phyloP scores from a whole-genome alignment of 129 eudicot species.

The Arctium minus region DNA sequence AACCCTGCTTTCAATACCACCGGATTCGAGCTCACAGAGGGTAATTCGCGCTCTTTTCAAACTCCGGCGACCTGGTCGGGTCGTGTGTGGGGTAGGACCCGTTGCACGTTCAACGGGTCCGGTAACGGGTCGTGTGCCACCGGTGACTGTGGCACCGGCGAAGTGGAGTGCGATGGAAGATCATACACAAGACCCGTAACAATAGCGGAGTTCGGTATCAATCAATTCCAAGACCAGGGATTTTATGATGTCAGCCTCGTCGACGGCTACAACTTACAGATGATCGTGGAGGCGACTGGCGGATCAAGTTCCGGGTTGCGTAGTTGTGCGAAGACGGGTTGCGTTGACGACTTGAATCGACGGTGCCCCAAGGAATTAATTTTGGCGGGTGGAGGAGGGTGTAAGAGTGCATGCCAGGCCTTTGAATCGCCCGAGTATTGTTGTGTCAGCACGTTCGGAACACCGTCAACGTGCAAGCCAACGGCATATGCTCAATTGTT shows the following conservation, averaged over 20 bases:
- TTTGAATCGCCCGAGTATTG: slow-evolving; percentile 38
- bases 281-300: slow-evolving; percentile 34
- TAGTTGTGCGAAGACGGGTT: slow-evolving; percentile 30
- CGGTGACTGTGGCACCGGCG: slow-evolving; percentile 18
- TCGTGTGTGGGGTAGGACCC: slow-evolving; percentile 19
- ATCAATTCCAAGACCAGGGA: background rate
- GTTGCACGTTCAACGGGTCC: slow-evolving; percentile 13
- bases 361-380: slow-evolving; percentile 25
- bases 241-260: slow-evolving; percentile 33
- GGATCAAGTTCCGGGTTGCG: slow-evolving; percentile 18
- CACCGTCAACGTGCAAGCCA: slow-evolving; percentile 19
- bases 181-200: background rate
- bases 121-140: slow-evolving; percentile 8
- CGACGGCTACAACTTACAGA: slow-evolving; percentile 36
- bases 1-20: background rate
- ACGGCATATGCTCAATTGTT: slow-evolving; percentile 29
- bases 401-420: slow-evolving; percentile 32
- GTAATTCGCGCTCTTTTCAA: slow-evolving; percentile 16
- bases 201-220: background rate
- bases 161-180: slow-evolving; percentile 5
- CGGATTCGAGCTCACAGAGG: slow-evolving; percentile 15
- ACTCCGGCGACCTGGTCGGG: background rate
- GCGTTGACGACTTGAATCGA: slow-evolving; percentile 21
- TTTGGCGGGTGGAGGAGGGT: slow-evolving; percentile 27
- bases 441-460: slow-evolving; percentile 6